Base-by-base conservation (phyloP, 2,329 filamentous ascomycete species). In the Phialophora tarda region DNA sequence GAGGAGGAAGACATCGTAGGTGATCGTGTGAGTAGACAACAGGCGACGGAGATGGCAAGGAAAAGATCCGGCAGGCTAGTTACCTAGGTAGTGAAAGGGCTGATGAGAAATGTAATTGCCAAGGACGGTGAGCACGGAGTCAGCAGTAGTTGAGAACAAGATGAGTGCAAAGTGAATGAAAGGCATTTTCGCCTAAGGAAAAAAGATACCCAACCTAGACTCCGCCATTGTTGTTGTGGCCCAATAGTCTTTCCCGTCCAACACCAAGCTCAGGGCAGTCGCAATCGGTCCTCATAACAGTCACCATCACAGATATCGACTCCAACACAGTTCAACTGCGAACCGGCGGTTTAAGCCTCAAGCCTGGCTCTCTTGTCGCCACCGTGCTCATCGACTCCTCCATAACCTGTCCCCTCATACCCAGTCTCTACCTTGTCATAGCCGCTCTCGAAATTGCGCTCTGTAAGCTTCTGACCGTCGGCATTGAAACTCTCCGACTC, bases 371-470 rank as follows among this genome's bases (percentile, higher is more conserved):
- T 68, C 56, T 65, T 68, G 50, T 68, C 66, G 38, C 66, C 66
- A 21, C 63, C 66, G 59, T 63, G 54, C 47, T 61, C 53, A 34
- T 62, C 62, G 12, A 57, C 59, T 60, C 28, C 66, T 26, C 63
- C 60, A 55, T 65, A 68, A 12, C 63, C 50, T 7, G 66, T 63
- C 8, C 63, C 59, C 14, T 68, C 66, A 55, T 68, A 68, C 6
- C 56, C 66, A 17, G 66, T 68, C 24, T 68, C 63, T 10, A 68
- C 66, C 32, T 66, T 66, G 56, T 68, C 66, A 44, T 68, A 68
- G 17, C 63, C 66, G 32, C 59, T 68, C 63, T 68, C 66, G 34
- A 68, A 68, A 34, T 66, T 68, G 17, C 66, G 63, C 28, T 66
- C 66, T 14, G 51, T 63, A 44, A 68, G 55, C 48, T 61, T 68